A percentile compares a stretch with the other conserved stretches of the same genome.
phyloP scores from a whole-genome alignment of 106 monocot genomes.

The Amphibolis antarctica region DNA sequence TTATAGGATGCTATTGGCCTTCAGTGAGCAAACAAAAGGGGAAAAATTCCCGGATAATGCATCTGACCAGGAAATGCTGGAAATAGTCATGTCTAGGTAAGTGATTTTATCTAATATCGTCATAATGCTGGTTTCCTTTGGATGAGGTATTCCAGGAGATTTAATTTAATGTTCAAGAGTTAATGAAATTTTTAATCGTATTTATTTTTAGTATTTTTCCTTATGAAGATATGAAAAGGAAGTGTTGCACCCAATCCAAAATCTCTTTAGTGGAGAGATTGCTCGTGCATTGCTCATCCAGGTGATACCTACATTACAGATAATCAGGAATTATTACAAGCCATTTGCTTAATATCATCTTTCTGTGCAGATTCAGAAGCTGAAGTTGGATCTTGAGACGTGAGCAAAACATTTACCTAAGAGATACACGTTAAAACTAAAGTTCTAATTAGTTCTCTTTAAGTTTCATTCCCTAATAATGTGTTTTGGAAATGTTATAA shows the following conservation, averaged over 20 bases:
- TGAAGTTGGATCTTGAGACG: slow-evolving; percentile 91
- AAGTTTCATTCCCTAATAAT: neutral
- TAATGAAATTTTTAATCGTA: no score
- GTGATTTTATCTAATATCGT: neutral
- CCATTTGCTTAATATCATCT: neutral
- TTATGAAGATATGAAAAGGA: slow-evolving; percentile 85
- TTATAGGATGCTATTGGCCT: slow-evolving; percentile 74
- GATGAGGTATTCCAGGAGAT: no score
- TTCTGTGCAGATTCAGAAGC: slow-evolving; percentile 83
- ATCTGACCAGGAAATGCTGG: slow-evolving; percentile 76
- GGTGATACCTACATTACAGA: slow-evolving; percentile 22
- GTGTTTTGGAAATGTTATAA: no score
- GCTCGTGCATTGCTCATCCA: slow-evolving; percentile 90
- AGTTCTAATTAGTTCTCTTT: no score
- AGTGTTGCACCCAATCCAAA: slow-evolving; percentile 81
- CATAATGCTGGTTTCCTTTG: no score
- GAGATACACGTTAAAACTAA: no score
- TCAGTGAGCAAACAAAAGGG: slow-evolving; percentile 75
- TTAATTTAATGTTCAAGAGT: no score
- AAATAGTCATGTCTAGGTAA: slow-evolving; percentile 90
- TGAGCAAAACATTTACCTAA: slow-evolving; percentile 32
- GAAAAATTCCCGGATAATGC: slow-evolving; percentile 50
- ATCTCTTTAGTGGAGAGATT: slow-evolving; percentile 80
- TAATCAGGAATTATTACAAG: neutral
- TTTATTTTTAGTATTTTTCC: neutral